Evolutionary conservation across 2,329 filamentous ascomycete species (phyloP), one percentile per base, ranked within the genome.

Genomic region (Pseudogymnoascus sp.): DNA sequence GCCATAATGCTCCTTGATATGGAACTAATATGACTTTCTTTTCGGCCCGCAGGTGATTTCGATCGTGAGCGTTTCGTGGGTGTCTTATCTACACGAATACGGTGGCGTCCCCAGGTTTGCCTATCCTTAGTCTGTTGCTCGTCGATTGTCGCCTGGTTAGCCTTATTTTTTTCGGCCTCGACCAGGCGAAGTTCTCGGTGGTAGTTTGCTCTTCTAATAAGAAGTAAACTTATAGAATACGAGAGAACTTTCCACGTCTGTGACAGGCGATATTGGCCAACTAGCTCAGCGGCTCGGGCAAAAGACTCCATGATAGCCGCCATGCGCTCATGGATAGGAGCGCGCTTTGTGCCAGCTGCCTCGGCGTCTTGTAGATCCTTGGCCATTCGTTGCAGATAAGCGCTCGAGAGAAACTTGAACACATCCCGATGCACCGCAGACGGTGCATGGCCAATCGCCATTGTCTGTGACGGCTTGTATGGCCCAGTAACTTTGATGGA

Each of bases 201-300:
- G 63, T 82, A 83, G 43, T 82, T 77, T 1, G 80, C 82, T 28
- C 84, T 77, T 30, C 78, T 76, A 14, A 73, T 74, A 1, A 87
- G 74, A 1, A 87, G 74, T 11, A 85, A 70, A 18, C 75, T 73
- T 65, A 84, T 78, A 8, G 80, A 80, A 66, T 82, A 85, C 0
- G 80, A 78, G 18, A 87, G 68, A 11, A 86, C 77, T 30, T 83
- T 79, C 84, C 84, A 87, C 1, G 83, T 85, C 68, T 87, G 84
- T 4, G 84, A 82, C 0, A 87, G 75, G 1, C 84, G 78, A 67
- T 82, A 87, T 57, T 82, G 75, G 33, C 78, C 79, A 18, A 80
- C 78, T 2, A 73, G 74, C 65, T 86, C 82, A 1, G 84, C 82
- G n/a, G 81, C 79, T 22, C 72, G 74, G 2, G 83, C 83, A 66